These are phyloP conservation scores for Pythium folliculosum DNA, from an alignment of 352 stramenopile species.

Conservation along the genomic window DNA sequence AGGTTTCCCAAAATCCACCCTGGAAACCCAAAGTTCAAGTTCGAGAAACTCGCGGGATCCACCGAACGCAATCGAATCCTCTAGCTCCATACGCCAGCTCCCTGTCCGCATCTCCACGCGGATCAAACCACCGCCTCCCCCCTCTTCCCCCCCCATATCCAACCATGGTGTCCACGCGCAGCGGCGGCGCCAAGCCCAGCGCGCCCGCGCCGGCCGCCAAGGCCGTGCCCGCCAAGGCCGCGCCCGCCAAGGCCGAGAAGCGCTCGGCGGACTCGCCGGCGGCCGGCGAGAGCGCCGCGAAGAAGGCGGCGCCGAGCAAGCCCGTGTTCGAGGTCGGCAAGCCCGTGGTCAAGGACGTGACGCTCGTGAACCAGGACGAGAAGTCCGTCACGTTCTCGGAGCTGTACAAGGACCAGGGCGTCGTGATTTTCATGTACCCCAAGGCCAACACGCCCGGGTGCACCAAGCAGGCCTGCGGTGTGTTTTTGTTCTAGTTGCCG, in stretches of 20 bases:
- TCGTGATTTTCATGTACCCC: slow-evolving; percentile 91
- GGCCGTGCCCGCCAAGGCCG: too few species aligned
- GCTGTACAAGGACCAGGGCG: slow-evolving; percentile 73
- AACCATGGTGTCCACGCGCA: slow-evolving; percentile 30
- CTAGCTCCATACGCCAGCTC: too few species aligned
- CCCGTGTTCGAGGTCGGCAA: slow-evolving; percentile 44
- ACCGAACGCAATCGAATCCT: slow-evolving; percentile 7
- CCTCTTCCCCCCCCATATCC: background rate
- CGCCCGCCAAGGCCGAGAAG: slow-evolving; percentile 45
- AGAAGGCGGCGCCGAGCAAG: slow-evolving; percentile 40
- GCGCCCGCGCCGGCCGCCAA: too few species aligned
- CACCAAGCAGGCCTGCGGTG: slow-evolving; percentile 87
- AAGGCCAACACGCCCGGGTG: slow-evolving; percentile 85
- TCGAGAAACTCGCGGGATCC: slow-evolving; percentile 23
- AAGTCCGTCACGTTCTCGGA: slow-evolving; percentile 58
- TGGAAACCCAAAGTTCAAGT: slow-evolving; percentile 22
- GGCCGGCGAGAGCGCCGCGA: slow-evolving; percentile 34
- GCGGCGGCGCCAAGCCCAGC: slow-evolving; percentile 17
- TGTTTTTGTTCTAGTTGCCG: slow-evolving; percentile 15
- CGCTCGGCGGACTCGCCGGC: slow-evolving; percentile 29
- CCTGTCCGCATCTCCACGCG: too few species aligned
- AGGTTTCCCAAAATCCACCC: too few species aligned
- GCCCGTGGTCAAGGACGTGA: slow-evolving; percentile 58
- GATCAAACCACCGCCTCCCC: too few species aligned
- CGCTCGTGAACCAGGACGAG: slow-evolving; percentile 73